phyloP scores from a whole-genome alignment of 2,329 filamentous ascomycete species.

The Graphilbum sp. region DNA sequence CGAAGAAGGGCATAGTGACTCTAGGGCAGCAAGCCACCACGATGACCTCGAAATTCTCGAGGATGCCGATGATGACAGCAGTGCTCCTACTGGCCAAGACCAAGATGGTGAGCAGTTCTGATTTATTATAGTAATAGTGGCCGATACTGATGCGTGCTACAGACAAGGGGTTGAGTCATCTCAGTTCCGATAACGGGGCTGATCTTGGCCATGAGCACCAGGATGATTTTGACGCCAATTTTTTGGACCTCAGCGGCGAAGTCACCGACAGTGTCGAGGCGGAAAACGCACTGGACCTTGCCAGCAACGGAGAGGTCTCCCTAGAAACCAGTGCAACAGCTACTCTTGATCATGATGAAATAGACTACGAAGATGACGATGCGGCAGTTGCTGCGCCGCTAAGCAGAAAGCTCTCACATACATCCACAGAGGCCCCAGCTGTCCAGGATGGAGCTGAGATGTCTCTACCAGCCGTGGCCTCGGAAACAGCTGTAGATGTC shows the following conservation, averaged over 20 bases:
- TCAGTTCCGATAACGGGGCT: conserved; percentile 4
- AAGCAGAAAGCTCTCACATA: neutral
- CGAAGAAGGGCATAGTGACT: neutral
- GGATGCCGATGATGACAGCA: conserved; percentile 1
- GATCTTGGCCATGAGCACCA: neutral
- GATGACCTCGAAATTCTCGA: conserved; percentile 6
- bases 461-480: neutral
- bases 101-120: conserved; percentile 3
- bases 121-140: too few species aligned
- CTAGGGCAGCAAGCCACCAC: neutral
- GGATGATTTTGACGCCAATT: conserved; percentile 4
- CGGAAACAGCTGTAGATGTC: neutral
- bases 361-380: conserved; percentile 16
- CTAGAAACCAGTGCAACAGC: conserved; percentile 13
- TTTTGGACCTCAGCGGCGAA: conserved; percentile 7
- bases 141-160: neutral
- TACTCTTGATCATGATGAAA: conserved; percentile 20
- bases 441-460: neutral
- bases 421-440: neutral
- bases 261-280: neutral
- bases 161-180: conserved; percentile 2
- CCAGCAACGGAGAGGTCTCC: neutral
- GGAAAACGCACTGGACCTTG: too few species aligned
- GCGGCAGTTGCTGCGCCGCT: neutral
- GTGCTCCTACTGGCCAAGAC: neutral